Evolutionary conservation across 2,329 filamentous ascomycete species (phyloP).

Genomic region (Pseudocercospora macadamiae): DNA sequence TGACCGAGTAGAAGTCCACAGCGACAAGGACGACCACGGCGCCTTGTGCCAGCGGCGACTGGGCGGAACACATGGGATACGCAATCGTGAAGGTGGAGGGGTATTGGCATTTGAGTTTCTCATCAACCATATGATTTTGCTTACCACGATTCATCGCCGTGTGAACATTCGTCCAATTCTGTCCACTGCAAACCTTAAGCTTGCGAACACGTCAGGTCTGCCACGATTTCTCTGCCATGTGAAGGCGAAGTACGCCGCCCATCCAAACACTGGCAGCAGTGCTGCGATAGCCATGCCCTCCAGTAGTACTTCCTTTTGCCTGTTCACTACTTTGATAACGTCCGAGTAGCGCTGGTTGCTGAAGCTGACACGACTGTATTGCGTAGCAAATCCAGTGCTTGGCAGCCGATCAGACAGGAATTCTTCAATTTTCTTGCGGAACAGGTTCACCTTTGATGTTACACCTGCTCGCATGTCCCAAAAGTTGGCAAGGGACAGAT

Average conservation of each 20-base stretch:
- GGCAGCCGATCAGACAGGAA: constrained; percentile 76
- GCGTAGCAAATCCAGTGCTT: constrained; percentile 81
- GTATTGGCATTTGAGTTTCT: not conserved
- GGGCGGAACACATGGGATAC: not conserved
- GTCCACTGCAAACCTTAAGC: constrained; percentile 19
- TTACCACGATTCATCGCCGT: constrained; percentile 7
- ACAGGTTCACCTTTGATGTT: constrained; percentile 71
- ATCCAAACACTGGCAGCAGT: constrained; percentile 33
- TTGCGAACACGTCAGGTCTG: constrained; percentile 16
- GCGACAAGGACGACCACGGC: not conserved
- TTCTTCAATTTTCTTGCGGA: constrained; percentile 88
- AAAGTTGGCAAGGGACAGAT: constrained; percentile 89
- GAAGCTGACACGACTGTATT: constrained; percentile 91
- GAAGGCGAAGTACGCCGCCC: constrained; percentile 33
- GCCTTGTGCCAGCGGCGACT: not conserved
- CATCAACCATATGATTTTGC: constrained; percentile 9
- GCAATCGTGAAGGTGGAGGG: not conserved
- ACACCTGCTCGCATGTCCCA: constrained; percentile 91
- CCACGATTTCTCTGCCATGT: constrained; percentile 28
- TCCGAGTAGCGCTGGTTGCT: constrained; percentile 90
- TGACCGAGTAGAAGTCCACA: not conserved
- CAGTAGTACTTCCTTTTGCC: constrained; percentile 61
- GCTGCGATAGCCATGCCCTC: constrained; percentile 53
- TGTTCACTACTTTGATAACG: constrained; percentile 69
- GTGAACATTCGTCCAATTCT: constrained; percentile 18